These are phyloP conservation scores for Peronospora destructor DNA, from an alignment of 352 stramenopile species.

Conservation along the genomic window DNA sequence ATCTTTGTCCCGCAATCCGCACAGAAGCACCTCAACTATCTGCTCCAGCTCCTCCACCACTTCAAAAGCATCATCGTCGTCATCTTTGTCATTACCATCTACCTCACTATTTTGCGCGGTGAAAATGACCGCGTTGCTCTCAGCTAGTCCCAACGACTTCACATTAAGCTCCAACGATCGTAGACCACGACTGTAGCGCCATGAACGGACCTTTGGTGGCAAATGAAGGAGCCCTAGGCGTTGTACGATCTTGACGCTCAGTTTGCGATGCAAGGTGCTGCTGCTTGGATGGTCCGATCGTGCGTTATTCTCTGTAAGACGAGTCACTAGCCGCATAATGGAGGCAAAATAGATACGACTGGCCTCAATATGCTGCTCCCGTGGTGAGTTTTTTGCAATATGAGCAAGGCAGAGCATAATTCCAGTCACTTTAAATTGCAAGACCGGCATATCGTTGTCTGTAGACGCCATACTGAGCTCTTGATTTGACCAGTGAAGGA, in stretches of 20 bases:
- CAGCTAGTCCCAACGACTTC: slow-evolving; percentile 33
- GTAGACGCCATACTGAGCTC: slow-evolving; percentile 40
- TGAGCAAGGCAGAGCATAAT: slow-evolving; percentile 77
- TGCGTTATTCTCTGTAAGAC: slow-evolving; percentile 50
- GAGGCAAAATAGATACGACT: slow-evolving; percentile 69
- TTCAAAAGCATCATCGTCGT: slow-evolving; percentile 49
- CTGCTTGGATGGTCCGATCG: slow-evolving; percentile 36
- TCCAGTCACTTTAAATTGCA: slow-evolving; percentile 75
- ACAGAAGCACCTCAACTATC: slow-evolving; percentile 90
- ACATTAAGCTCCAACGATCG: slow-evolving; percentile 92
- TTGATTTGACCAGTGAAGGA: slow-evolving; percentile 84
- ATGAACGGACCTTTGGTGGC: slow-evolving; percentile 89
- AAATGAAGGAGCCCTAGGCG: slow-evolving; percentile 92
- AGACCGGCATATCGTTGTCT: slow-evolving; percentile 32
- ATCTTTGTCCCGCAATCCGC: slow-evolving; percentile 88
- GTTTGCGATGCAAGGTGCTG: slow-evolving; percentile 87
- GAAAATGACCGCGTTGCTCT: slow-evolving; percentile 2
- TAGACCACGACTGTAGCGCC: slow-evolving; percentile 93
- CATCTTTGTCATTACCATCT: slow-evolving; percentile 18
- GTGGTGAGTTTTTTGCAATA: slow-evolving; percentile 71
- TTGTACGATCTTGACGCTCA: slow-evolving; percentile 96
- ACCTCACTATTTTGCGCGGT: not conserved
- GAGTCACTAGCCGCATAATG: slow-evolving; percentile 62
- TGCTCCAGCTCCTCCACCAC: slow-evolving; percentile 96
- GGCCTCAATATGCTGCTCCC: slow-evolving; percentile 58